A percentile compares a stretch with the other conserved stretches of the same genome.
phyloP scores from a whole-genome alignment of 495 filamentous ascomycete genomes.

The Neurospora tetraspora region DNA sequence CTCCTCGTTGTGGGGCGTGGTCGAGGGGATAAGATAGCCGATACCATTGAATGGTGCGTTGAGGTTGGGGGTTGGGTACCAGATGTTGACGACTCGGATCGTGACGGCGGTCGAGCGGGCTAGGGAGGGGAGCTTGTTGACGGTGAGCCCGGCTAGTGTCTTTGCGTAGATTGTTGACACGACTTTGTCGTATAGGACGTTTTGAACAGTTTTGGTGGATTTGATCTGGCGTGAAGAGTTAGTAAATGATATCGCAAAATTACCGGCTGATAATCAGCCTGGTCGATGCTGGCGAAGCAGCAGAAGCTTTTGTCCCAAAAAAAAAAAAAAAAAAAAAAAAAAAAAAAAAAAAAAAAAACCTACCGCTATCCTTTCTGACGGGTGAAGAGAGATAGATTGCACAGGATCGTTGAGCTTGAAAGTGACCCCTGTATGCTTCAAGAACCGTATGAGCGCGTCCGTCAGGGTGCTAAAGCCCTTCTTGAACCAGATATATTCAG shows the following conservation, averaged over 20 bases:
- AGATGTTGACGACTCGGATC: conserved; percentile 88
- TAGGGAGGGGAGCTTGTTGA: conserved; percentile 39
- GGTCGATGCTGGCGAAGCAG: background rate
- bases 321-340: too few species aligned
- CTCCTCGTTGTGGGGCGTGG: conserved; percentile 58
- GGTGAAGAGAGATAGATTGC: conserved; percentile 15
- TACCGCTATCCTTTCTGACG: conserved; percentile 11
- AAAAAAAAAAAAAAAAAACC: background rate
- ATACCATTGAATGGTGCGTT: conserved; percentile 58
- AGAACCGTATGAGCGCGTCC: conserved; percentile 33
- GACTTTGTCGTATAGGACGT: conserved; percentile 45
- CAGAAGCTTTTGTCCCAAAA: background rate
- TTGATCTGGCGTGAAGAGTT: conserved; percentile 15
- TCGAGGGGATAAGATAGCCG: conserved; percentile 76
- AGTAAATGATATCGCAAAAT: background rate
- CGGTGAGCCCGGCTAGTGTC: conserved; percentile 34
- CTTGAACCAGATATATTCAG: conserved; percentile 34
- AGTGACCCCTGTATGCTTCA: conserved; percentile 37
- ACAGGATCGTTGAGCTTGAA: conserved; percentile 40
- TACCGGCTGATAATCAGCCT: background rate
- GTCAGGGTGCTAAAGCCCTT: conserved; percentile 48
- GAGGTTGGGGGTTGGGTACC: conserved; percentile 55
- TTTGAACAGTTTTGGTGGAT: conserved; percentile 7
- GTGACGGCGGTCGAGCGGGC: conserved; percentile 55
- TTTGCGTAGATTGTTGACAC: conserved; percentile 59